Percentiles rank a stretch among this genome's conserved stretches.
These are phyloP conservation scores for Pichia sp. DNA, from an alignment of 1,139 yeast species.

Conservation along the genomic window DNA sequence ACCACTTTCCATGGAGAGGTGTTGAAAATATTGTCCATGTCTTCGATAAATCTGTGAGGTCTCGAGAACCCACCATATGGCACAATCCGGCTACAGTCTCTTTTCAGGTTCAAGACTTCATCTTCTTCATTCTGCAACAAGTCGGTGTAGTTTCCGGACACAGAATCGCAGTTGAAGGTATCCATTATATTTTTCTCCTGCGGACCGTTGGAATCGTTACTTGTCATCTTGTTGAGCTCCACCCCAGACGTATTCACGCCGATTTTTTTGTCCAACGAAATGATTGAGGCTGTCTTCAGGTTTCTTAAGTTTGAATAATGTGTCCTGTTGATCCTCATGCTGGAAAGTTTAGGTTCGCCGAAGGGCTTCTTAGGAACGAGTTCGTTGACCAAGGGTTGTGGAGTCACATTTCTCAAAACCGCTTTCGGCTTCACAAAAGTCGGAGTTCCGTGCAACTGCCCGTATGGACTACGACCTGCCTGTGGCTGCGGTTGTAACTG, in stretches of 20 bases:
- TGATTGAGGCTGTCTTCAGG: slow-evolving; percentile 16
- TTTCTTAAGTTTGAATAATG: slow-evolving; percentile 15
- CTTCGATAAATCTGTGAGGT: slow-evolving; percentile 45
- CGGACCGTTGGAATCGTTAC: not conserved
- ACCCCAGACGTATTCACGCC: not conserved
- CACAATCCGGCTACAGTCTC: slow-evolving; percentile 40
- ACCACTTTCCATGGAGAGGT: slow-evolving; percentile 74
- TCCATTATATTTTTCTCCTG: not conserved
- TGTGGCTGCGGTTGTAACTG: not conserved
- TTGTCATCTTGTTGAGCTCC: not conserved
- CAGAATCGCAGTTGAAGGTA: slow-evolving; percentile 8
- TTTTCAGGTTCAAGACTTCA: slow-evolving; percentile 5
- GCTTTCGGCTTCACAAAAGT: slow-evolving; percentile 45
- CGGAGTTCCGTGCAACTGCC: slow-evolving; percentile 12
- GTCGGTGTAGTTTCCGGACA: slow-evolving; percentile 10
- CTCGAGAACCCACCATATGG: slow-evolving; percentile 77
- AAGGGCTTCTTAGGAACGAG: slow-evolving; percentile 26
- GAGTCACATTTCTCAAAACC: slow-evolving; percentile 13
- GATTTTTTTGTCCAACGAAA: slow-evolving; percentile 15
- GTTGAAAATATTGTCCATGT: slow-evolving; percentile 56
- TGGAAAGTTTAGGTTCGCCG: slow-evolving; percentile 26
- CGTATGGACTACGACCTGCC: slow-evolving; percentile 7
- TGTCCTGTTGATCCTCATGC: slow-evolving; percentile 43
- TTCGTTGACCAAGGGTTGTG: slow-evolving; percentile 40
- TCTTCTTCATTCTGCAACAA: slow-evolving; percentile 15